phyloP scores from a whole-genome alignment of 1,139 yeast genomes.

The Nakaseomyces glabratus region DNA sequence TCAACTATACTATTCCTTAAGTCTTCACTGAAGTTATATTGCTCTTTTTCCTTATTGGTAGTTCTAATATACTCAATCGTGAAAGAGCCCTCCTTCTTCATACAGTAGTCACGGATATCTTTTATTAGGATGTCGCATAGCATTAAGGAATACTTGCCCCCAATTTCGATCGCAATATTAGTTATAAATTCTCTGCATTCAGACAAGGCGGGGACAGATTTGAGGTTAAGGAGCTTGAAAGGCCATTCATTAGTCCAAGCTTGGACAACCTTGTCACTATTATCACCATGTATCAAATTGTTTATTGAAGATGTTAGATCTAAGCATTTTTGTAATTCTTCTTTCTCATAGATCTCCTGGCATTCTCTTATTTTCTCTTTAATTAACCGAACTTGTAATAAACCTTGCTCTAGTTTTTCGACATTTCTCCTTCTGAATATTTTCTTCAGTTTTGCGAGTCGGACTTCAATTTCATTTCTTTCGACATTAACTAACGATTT shows the following conservation, averaged over 20 bases:
- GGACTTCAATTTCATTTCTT: constrained; percentile 42
- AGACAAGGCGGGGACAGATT: constrained; percentile 49
- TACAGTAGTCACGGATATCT: constrained; percentile 54
- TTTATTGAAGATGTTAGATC: constrained; percentile 51
- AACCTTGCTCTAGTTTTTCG: constrained; percentile 50
- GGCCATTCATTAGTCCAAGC: constrained; percentile 41
- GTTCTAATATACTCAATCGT: constrained; percentile 44
- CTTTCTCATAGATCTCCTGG: constrained; percentile 43
- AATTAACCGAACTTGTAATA: constrained; percentile 54
- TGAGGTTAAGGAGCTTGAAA: constrained; percentile 43
- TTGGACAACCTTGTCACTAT: constrained; percentile 27
- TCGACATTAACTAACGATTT: constrained; percentile 39
- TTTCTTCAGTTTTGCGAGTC: constrained; percentile 44
- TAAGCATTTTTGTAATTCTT: constrained; percentile 40
- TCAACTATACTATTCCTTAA: constrained; percentile 34
- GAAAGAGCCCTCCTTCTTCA: constrained; percentile 39
- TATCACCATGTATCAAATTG: constrained; percentile 46
- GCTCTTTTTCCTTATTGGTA: constrained; percentile 19
- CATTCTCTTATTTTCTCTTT: constrained; percentile 40
- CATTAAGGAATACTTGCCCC: constrained; percentile 53
- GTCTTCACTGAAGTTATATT: constrained; percentile 17
- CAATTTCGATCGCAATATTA: constrained; percentile 49
- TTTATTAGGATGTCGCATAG: constrained; percentile 47
- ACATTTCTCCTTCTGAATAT: constrained; percentile 52
- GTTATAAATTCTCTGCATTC: constrained; percentile 45